Percentiles rank a stretch among this genome's conserved stretches.
phyloP scores from a whole-genome alignment of 2,329 filamentous ascomycete genomes.

The Sclerotinia subarctica region DNA sequence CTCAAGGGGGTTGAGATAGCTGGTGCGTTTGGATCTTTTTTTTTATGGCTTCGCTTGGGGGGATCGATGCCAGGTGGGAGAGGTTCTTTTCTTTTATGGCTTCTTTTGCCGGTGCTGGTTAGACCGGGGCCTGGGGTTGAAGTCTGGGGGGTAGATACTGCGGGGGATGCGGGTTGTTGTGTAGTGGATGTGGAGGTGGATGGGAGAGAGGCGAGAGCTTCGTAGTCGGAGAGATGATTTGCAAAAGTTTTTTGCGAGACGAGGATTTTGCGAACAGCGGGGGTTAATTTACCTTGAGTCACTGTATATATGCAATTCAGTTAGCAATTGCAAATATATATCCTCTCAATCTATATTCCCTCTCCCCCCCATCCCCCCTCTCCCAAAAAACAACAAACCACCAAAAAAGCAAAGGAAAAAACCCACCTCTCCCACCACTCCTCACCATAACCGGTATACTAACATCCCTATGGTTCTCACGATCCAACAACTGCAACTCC shows the following conservation, averaged over 20 bases:
- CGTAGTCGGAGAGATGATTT: conserved; percentile 78
- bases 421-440: conserved; percentile 39
- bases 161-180: conserved; percentile 22
- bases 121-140: conserved; percentile 25
- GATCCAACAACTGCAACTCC: conserved; percentile 77
- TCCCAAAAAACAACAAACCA: not conserved
- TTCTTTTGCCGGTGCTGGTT: conserved; percentile 31
- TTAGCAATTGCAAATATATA: not conserved
- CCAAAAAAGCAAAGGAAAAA: not conserved
- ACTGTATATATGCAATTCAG: conserved; percentile 23
- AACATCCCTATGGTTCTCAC: conserved; percentile 71
- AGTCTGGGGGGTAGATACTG: conserved; percentile 31
- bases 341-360: not conserved
- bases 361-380: not conserved
- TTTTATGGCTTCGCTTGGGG: conserved; percentile 30
- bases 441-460: conserved; percentile 65
- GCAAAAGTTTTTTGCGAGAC: conserved; percentile 79
- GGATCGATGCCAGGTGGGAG: not conserved
- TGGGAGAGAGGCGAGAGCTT: conserved; percentile 54
- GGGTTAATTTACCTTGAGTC: conserved; percentile 37
- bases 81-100: conserved; percentile 16
- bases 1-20: not conserved
- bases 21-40: conserved; percentile 30
- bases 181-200: conserved; percentile 37
- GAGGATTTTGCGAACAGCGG: conserved; percentile 70